Base-by-base conservation (phyloP, 2,329 filamentous ascomycete species). In the Cytospora chrysosperma region DNA sequence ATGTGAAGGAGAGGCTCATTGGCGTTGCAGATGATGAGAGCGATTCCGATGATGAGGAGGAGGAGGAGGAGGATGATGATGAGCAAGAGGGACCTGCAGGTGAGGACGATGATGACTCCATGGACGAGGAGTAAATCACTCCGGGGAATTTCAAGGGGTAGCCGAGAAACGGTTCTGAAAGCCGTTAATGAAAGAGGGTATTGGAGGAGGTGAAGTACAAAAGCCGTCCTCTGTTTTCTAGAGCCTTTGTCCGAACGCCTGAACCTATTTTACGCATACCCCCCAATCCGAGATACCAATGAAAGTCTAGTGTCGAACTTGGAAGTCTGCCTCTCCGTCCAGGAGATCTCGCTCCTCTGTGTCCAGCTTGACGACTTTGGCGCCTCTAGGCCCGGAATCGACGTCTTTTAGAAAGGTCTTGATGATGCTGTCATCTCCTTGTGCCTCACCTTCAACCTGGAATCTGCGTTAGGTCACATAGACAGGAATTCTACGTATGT, bases 381-480 rank as follows among this genome's bases (percentile, higher is more conserved):
- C 88, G 61, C 85, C 81, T 1, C 81, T 78, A 0, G 93, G 93
- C 0, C 94, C 94, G 59, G 86, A 83, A 70, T 92, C 84, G 54
- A 97, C 78, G 67, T 92, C 87, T 69, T 89, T 85, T 40, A 96
- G 77, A 68, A 97, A 89, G 61, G 86, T 84, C 59, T 86, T 76
- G 28, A 98, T 74, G 2, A 82, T 76, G 0, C 86, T 82, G 1
- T 87, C 81, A 2, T 84, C 81, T 32, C 92, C 93, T 74, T 98
- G 94, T 6, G 89, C 93, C 77, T 97, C 93, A 28, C 94, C 94
- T 72, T 92, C 87, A 54, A 98, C 93, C 92, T 97, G 54, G 13
- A 19, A n/a, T 4, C 12, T 21, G 8, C 5, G 43, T 47, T 47
- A 47, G 43, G n/a, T n/a, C n/a, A n/a, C n/a, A n/a, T n/a, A 4